Evolutionary conservation across 176 grass and related monocot species (phyloP).

Genomic region (bread wheat (Triticum aestivum)): IWGSC_CS_RefSeq_v2.1 NC_057797.1:694492910-694493409

Average conservation of each 20-base stretch:
- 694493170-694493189: slow-evolving; percentile 1
- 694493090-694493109: slow-evolving; percentile 96
- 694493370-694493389: neutral
- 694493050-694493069: neutral
- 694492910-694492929: neutral
- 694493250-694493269: slow-evolving; percentile 82
- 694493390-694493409: slow-evolving; percentile 17
- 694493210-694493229: neutral
- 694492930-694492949: slow-evolving; percentile 1
- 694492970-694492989: neutral
- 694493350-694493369: slow-evolving; percentile 12
- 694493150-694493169: slow-evolving; percentile 88
- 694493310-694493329: slow-evolving; percentile 87
- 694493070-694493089: slow-evolving; percentile 43
- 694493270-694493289: slow-evolving; percentile 98
- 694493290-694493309: slow-evolving; percentile 70
- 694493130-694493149: slow-evolving; percentile 74
- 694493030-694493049: neutral
- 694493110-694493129: slow-evolving; percentile 91
- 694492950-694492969: neutral
- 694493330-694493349: slow-evolving; percentile 53
- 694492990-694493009: neutral
- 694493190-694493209: neutral
- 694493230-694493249: slow-evolving; percentile 42
- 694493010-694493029: neutral